A percentile compares a stretch with the other conserved stretches of the same genome.
Conservation (phyloP, 331 rosid species). For the Malus hybrid region DNA sequence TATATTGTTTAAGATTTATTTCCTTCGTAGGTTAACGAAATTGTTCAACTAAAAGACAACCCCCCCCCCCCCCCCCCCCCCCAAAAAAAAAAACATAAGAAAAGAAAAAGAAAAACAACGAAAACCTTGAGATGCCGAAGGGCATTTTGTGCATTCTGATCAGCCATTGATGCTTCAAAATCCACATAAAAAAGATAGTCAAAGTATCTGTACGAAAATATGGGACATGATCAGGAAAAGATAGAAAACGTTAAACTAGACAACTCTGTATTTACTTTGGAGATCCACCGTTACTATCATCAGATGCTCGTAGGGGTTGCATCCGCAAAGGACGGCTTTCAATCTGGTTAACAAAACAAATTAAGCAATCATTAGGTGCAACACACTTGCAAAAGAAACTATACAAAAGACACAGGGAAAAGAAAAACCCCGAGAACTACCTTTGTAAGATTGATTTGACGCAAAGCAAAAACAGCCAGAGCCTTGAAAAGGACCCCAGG, state of each 20-base stretch:
- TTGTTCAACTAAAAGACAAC: background rate
- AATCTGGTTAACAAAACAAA: conserved; percentile 49
- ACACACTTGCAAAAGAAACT: conserved; percentile 6
- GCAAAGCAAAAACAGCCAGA: conserved; percentile 94
- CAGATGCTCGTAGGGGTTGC: conserved; percentile 59
- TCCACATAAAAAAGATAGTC: conserved; percentile 94
- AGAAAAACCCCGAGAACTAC: conserved; percentile 17
- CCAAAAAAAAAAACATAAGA: background rate
- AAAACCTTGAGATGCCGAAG: conserved; percentile 68
- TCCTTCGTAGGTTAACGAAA: conserved; percentile 3
- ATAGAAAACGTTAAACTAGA: background rate
- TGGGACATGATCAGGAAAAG: conserved; percentile 11
- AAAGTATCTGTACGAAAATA: conserved; percentile 47
- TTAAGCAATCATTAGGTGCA: conserved; percentile 10
- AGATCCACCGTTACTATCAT: conserved; percentile 45
- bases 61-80: background rate
- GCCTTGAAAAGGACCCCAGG: conserved; percentile 97
- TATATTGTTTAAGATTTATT: conserved; percentile 9
- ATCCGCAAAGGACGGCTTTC: conserved; percentile 95
- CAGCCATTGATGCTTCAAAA: conserved; percentile 97
- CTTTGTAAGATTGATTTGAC: conserved; percentile 83
- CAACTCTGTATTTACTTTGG: conserved; percentile 43
- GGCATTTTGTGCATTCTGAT: conserved; percentile 84
- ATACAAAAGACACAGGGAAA: background rate
- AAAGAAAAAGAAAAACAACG: background rate